Base-by-base conservation (phyloP, 2,329 filamentous ascomycete species). In the Xylaria hypoxylon region DNA sequence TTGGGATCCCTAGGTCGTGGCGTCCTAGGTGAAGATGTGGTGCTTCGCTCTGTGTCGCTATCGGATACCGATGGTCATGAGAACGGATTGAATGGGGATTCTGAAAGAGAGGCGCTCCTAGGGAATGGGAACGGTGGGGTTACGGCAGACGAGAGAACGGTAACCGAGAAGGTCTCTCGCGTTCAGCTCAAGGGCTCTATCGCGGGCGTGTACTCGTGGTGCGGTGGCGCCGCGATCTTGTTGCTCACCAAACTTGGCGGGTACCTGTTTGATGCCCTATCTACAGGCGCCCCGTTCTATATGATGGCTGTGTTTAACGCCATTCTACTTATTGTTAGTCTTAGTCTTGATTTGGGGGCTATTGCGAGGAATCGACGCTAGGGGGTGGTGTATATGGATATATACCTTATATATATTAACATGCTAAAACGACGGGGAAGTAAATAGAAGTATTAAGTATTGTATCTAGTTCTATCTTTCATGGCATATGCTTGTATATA, bases 291-390 rank as follows among this genome's bases (percentile, higher is more conserved):
- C 11, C 96, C 96, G 0, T 98, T 99, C 77, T 97, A 94, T 77
- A 90, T 98, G 85, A 95, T 99, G 90, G 94, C 94, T 0, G 82
- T 83, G 0, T 98, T 98, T 77, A 98, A 98, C 76, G 92, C 80
- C 0, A 70, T 93, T 0, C 78, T 97, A 61, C 81, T 96, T 13
- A 75, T 89, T 6, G 85, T 83, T 17, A 86, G 82, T 64, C 67
- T 89, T 59, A 78, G 77, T 3, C 82, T 88, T 70, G 86, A 88
- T 73, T 76, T 85, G 3, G 79, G 67, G 22, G 42, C 13, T 11
- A 26, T 65, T 22, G 51, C 15, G 15, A 58, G 58, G 26, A 19
- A 13, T 40, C 38, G 59, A n/a, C 57, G 40, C 35, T 48, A 40
- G 17, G 17, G 5, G 13, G 24, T n/a, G 51, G 50, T 24, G 13